Conservation (phyloP, 73 alveolate genomes). For the Paramecium sexaurelia region DNA sequence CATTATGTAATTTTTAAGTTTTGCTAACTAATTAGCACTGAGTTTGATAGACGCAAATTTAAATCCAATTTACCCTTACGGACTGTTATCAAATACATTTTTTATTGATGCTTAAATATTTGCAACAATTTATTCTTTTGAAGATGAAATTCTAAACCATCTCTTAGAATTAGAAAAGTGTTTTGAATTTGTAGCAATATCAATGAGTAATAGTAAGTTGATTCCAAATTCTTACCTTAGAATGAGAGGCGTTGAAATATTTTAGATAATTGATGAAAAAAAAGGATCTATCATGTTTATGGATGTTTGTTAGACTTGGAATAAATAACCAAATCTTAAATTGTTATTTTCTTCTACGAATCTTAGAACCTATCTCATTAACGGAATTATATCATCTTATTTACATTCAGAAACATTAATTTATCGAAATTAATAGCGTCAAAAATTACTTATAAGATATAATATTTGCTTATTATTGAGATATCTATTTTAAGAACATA, state of each 20-base stretch:
- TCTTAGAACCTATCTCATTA: too few species aligned
- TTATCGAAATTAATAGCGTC: too few species aligned
- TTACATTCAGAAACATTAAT: too few species aligned
- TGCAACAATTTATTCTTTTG: background rate
- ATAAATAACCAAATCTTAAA: too few species aligned
- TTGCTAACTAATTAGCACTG: background rate
- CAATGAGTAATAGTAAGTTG: background rate
- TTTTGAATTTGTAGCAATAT: background rate
- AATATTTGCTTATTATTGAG: too few species aligned
- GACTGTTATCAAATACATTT: background rate
- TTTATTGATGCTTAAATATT: background rate
- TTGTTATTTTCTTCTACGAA: too few species aligned
- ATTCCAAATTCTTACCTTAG: background rate
- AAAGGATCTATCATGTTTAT: too few species aligned
- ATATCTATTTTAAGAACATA: too few species aligned
- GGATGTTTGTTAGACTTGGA: too few species aligned
- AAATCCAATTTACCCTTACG: background rate
- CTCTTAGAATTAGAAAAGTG: background rate
- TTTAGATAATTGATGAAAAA: background rate
- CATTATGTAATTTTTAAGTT: background rate
- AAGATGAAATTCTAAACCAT: background rate
- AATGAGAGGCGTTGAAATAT: background rate
- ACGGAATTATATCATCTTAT: too few species aligned
- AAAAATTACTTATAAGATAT: too few species aligned
- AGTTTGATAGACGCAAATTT: background rate